A percentile compares a stretch with the other conserved stretches of the same genome.
These are phyloP conservation scores for Fraxinus angustifolia DNA, from an alignment of 305 asterid genomes.

Conservation along the genomic window DNA sequence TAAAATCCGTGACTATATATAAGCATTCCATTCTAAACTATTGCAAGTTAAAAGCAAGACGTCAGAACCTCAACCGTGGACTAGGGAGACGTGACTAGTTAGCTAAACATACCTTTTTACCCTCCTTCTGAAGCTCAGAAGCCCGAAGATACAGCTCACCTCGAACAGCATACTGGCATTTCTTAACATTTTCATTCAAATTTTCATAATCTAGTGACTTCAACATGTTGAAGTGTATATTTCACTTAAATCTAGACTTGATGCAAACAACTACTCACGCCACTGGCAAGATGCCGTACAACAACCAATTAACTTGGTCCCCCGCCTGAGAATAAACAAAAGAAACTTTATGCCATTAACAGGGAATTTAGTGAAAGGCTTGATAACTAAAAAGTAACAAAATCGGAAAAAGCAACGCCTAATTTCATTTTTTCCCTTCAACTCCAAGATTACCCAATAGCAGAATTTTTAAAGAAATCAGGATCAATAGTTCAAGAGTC, in stretches of 20 bases:
- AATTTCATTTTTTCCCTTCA: background rate
- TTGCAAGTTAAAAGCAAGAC: background rate
- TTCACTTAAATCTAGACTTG: constrained; percentile 6
- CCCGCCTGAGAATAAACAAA: constrained; percentile 14
- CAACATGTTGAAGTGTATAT: constrained; percentile 46
- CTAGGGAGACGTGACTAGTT: background rate
- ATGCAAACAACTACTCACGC: constrained; percentile 9
- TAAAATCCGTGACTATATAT: background rate
- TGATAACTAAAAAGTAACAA: background rate
- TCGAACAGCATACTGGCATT: constrained; percentile 95
- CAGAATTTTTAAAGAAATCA: background rate
- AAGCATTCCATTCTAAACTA: background rate
- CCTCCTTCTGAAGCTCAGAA: constrained; percentile 98
- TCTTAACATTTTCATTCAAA: constrained; percentile 91
- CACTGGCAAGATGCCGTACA: constrained; percentile 10
- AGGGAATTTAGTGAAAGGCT: background rate
- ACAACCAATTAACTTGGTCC: constrained; percentile 7
- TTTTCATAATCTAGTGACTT: constrained; percentile 82
- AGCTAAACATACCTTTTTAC: constrained; percentile 71
- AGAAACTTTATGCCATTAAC: background rate
- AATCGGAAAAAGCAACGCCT: background rate
- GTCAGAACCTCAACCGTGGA: background rate
- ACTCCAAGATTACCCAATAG: background rate
- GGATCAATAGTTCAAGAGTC: background rate
- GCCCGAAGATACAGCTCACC: constrained; percentile 99